A percentile compares a stretch with the other conserved stretches of the same genome.
Evolutionary conservation across 768 basidiomycete genomes (phyloP).

Genomic region (Russula compacta): DNA sequence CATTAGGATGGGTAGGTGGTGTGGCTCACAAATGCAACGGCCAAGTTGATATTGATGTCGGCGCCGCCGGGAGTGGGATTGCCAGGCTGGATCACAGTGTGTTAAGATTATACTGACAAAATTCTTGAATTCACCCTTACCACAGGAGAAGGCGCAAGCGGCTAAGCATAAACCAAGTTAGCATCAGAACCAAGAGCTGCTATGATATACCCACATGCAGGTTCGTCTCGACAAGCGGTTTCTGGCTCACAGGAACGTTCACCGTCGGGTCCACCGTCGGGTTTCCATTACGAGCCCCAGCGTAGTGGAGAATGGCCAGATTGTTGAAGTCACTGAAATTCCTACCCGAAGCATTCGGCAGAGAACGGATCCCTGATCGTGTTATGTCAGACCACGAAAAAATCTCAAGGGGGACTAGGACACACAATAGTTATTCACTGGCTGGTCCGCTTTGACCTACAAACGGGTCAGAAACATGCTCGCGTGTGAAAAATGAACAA

Average conservation of each 20-base stretch:
- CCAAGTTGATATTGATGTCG: slow-evolving; percentile 17
- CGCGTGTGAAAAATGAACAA: not conserved
- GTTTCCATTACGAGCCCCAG: slow-evolving; percentile 25
- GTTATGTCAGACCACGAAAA: not conserved
- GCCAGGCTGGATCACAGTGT: slow-evolving; percentile 19
- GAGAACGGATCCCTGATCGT: slow-evolving; percentile 21
- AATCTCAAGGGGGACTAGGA: slow-evolving; percentile 1
- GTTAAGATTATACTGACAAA: too few relatives aligned
- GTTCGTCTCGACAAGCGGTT: slow-evolving; percentile 19
- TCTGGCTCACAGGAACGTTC: slow-evolving; percentile 1
- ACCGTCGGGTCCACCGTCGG: slow-evolving; percentile 24
- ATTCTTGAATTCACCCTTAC: too few relatives aligned
- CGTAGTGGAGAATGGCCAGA: slow-evolving; percentile 35
- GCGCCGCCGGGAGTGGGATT: slow-evolving; percentile 20
- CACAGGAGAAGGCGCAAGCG: slow-evolving; percentile 3
- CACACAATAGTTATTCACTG: slow-evolving; percentile 38
- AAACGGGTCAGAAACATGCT: not conserved
- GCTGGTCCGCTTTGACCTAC: slow-evolving; percentile 33
- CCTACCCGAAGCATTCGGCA: slow-evolving; percentile 22
- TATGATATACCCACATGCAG: slow-evolving; percentile 14
- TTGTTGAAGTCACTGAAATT: slow-evolving; percentile 26
- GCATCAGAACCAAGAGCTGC: not conserved
- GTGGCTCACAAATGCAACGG: slow-evolving; percentile 18
- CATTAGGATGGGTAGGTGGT: not conserved
- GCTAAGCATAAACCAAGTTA: not conserved